phyloP scores from a whole-genome alignment of 371 early-diverging fungal species.

The Haplosporangium sp. region DNA sequence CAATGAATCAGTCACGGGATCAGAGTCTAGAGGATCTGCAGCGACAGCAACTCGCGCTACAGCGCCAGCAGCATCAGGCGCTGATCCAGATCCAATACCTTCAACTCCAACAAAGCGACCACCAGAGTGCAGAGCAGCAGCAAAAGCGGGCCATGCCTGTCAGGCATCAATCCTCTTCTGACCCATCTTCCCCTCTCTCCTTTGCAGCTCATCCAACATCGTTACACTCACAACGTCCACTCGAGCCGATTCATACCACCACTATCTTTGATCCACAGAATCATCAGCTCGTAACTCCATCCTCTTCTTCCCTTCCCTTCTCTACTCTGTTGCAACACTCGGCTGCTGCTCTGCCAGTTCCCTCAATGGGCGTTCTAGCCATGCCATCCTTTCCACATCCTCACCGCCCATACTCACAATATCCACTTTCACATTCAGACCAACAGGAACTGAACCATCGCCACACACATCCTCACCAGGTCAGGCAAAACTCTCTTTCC shows the following conservation, averaged over 20 bases:
- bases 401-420: slow-evolving; percentile 2
- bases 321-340: neutral
- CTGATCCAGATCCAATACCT: slow-evolving; percentile 35
- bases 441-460: slow-evolving; percentile 22
- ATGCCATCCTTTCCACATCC: slow-evolving; percentile 32
- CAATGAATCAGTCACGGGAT: neutral
- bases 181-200: slow-evolving; percentile 10
- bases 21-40: slow-evolving; percentile 5
- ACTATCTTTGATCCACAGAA: neutral
- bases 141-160: slow-evolving; percentile 10
- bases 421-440: neutral
- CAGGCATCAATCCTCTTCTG: slow-evolving; percentile 13
- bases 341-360: neutral
- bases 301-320: slow-evolving; percentile 8
- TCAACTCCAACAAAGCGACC: slow-evolving; percentile 21
- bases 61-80: slow-evolving; percentile 25
- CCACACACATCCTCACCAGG: neutral
- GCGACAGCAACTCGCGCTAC: slow-evolving; percentile 20
- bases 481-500: slow-evolving; percentile 20
- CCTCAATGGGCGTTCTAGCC: slow-evolving; percentile 43
- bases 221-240: slow-evolving; percentile 6
- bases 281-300: slow-evolving; percentile 1
- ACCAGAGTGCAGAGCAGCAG: slow-evolving; percentile 9
- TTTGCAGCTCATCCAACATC: neutral
- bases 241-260: slow-evolving; percentile 9